Conservation (phyloP, 768 basidiomycete species). For the Suillus paluster region DNA sequence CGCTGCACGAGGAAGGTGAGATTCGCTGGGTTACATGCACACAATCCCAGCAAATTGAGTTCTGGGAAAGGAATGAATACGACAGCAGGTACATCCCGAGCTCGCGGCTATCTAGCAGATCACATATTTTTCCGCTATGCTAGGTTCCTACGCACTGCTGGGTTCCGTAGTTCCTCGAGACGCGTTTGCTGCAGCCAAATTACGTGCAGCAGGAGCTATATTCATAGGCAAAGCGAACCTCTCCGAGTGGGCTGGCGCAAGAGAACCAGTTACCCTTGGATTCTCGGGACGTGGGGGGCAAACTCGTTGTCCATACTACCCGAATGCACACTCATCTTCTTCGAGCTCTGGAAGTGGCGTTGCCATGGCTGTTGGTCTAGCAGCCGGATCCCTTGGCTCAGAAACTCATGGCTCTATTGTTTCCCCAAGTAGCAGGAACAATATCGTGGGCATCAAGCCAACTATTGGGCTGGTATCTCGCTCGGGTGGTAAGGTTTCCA, state of each 20-base stretch:
- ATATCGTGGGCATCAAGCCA: too few relatives aligned
- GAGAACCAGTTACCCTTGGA: conserved; percentile 43
- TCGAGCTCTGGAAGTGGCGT: conserved; percentile 46
- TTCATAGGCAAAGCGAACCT: conserved; percentile 47
- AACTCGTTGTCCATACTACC: conserved; percentile 45
- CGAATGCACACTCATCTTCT: conserved; percentile 44
- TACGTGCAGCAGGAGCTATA: conserved; percentile 40
- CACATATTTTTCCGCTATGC: neutral
- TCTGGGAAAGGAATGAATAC: neutral
- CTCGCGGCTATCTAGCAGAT: neutral
- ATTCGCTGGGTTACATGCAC: neutral
- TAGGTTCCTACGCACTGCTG: conserved; percentile 25
- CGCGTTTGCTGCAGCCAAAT: conserved; percentile 35
- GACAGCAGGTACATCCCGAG: neutral
- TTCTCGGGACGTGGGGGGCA: conserved; percentile 54
- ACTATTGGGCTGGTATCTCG: neutral
- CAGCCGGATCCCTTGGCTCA: conserved; percentile 8
- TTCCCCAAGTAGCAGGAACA: conserved; percentile 41
- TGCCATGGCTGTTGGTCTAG: conserved; percentile 17
- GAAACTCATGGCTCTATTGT: conserved; percentile 51
- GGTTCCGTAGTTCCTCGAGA: conserved; percentile 24
- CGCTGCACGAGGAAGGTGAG: conserved; percentile 37
- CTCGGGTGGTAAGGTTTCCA: neutral
- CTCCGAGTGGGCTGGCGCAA: conserved; percentile 48
- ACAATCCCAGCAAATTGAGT: neutral